Evolutionary conservation across 106 monocot species (phyloP), one percentile per base, ranked within the genome.

Genomic region (Apostasia ramifera): DNA sequence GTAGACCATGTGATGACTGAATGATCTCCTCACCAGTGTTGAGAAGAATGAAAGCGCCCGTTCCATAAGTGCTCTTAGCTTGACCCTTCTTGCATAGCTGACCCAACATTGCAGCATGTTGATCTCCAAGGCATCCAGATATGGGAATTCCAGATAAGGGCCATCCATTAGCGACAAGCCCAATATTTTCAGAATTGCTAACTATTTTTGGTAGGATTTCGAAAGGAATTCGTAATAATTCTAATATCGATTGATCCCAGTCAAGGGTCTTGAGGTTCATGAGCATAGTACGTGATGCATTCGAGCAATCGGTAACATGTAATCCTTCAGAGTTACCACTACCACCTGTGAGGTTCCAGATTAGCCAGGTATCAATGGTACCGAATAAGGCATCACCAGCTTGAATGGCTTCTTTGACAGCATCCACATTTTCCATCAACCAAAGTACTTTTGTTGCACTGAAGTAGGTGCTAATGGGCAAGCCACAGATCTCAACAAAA

Each of bases 261-360:
- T 89, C 82, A 37, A 92, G 77, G 3, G 82, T 89, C 63, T 79
- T 83, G 4, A 97, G 77, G 53, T 97, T 89, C 92, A 97, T 97
- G 6, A 97, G 84, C 92, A 97, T 97, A 51, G 97, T 97, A 13
- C 97, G 59, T 12, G 91, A 77, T 1, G 97, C 97, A 69, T 97
- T 92, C 1, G 92, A 92, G 77, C 92, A 92, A 57, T 92, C 97
- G 1, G 97, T 97, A 68, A 97, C 85, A 53, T 97, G 89, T 47
- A 81, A 10, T 57, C 83, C 92, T n/a, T 57, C 62, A 15, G 46
- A 67, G 1, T 63, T 55, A 37, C 76, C 83, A 12, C 60, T 44
- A 41, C 90, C 91, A 40, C 92, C 89, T 2, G 92, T 97, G 53
- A 97, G 89, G 74, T 97, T 97, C 97, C 92, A 97, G 46, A 97